Evolutionary conservation across 257 asterid genomes (phyloP), one percentile per base, ranked within the genome.

Genomic region (Solanum neorickii): DNA sequence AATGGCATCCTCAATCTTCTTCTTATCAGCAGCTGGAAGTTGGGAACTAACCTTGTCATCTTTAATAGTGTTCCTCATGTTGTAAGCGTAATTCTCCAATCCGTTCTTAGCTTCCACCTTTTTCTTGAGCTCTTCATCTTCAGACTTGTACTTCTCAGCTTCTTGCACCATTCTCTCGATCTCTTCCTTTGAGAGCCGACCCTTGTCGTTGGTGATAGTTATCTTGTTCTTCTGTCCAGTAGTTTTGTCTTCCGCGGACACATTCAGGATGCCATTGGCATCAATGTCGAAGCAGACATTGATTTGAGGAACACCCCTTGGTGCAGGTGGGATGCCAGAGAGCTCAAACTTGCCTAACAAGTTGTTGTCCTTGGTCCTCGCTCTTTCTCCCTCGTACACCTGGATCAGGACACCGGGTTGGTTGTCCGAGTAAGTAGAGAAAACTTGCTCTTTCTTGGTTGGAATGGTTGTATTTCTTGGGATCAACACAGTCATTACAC

Each of bases 221-320:
- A 94, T 94, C 90, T 92, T 92, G 92, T 93, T 94, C 93, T 93
- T 94, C 89, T 93, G 95, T 1, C 98, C 98, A 0, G 96, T 93
- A 0, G 98, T 94, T 86, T 92, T 93, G 86, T 94, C 97, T 88
- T 94, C 95, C 0, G 98, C 98, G 0, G 96, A 93, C 31, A 93
- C 95, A 14, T 94, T 93, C 59, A 94, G 27, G 16, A 94, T 94
- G 13, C 94, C 97, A 46, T 94, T 94, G 20, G 95, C 94, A 60
- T 94, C 97, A 20, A 93, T 93, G 86, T 94, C 97, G 0, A 93
- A 94, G 88, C 93, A 92, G 13, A 94, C 95, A 1, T 76, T 92
- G 60, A 94, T 94, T 25, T 94, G 94, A 4, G 96, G 95, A 1
- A 91, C 95, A 16, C 95, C 94, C 41, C 94, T 86, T 0, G 95